Evolutionary conservation across 768 basidiomycete species (phyloP).

Genomic region (Floccularia luteovirens): DNA sequence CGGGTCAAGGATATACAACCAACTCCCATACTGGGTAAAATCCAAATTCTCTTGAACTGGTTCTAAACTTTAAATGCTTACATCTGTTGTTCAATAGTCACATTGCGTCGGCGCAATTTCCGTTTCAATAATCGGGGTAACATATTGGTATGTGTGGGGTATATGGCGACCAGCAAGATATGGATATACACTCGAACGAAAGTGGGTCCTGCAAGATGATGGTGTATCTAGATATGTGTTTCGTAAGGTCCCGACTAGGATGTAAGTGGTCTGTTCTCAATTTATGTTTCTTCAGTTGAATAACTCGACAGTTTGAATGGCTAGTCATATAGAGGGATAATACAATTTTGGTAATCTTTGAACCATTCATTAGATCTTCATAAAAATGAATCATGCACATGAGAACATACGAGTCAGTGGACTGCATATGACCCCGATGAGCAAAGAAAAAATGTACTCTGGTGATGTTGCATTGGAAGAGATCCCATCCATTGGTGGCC

Average conservation of each 20-base stretch:
- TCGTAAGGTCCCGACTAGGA: slow-evolving; percentile 29
- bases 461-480: no score
- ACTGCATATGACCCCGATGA: no score
- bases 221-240: slow-evolving; percentile 52
- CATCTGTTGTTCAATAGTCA: slow-evolving; percentile 25
- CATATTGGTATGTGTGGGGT: slow-evolving; percentile 52
- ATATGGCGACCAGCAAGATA: slow-evolving; percentile 38
- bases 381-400: no score
- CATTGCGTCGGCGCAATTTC: slow-evolving; percentile 40
- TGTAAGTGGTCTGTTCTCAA: no score
- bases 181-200: slow-evolving; percentile 42
- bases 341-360: no score
- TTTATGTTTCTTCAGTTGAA: no score
- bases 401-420: no score
- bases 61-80: not conserved
- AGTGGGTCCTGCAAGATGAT: slow-evolving; percentile 43
- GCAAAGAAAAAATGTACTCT: no score
- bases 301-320: no score
- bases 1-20: slow-evolving; percentile 45
- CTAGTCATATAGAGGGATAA: no score
- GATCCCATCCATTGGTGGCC: no score
- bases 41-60: not conserved
- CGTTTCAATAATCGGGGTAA: slow-evolving; percentile 38
- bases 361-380: no score
- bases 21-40: slow-evolving; percentile 66